Conservation (phyloP, 768 basidiomycete genomes). For the Trametes cubensis region DNA sequence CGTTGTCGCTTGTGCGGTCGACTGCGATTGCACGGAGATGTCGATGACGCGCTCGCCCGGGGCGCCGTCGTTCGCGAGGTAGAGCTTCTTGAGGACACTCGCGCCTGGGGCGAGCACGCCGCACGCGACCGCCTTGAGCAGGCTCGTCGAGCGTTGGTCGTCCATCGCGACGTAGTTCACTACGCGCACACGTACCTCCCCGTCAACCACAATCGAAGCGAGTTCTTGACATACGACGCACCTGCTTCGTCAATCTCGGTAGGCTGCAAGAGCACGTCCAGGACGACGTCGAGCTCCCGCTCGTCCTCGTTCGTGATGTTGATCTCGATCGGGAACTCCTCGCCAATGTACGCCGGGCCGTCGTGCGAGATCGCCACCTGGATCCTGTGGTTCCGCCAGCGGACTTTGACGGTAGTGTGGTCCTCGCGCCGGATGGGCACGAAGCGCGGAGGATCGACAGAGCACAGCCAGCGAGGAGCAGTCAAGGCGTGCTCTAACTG, state of each 20-base stretch:
- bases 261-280: slow-evolving; percentile 83
- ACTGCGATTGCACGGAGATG: slow-evolving; percentile 72
- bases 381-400: slow-evolving; percentile 63
- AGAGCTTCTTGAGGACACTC: slow-evolving; percentile 61
- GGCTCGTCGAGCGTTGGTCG: slow-evolving; percentile 62
- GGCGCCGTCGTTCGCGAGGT: slow-evolving; percentile 61
- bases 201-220: neutral
- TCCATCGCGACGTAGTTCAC: slow-evolving; percentile 66
- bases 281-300: slow-evolving; percentile 62
- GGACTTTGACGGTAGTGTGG: slow-evolving; percentile 54
- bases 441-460: slow-evolving; percentile 55
- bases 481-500: slow-evolving; percentile 36
- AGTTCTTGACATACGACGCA: slow-evolving; percentile 36
- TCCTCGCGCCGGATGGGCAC: slow-evolving; percentile 53
- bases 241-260: slow-evolving; percentile 74
- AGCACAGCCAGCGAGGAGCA: slow-evolving; percentile 58
- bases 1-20: slow-evolving; percentile 25
- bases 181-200: slow-evolving; percentile 29
- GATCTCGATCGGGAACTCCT: slow-evolving; percentile 74
- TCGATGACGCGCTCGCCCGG: slow-evolving; percentile 77
- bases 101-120: slow-evolving; percentile 65
- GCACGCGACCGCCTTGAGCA: slow-evolving; percentile 74
- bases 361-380: slow-evolving; percentile 58
- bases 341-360: slow-evolving; percentile 77
- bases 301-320: slow-evolving; percentile 74